Evolutionary conservation across 2,329 filamentous ascomycete species (phyloP).

Genomic region (Neospermospora avenae): DNA sequence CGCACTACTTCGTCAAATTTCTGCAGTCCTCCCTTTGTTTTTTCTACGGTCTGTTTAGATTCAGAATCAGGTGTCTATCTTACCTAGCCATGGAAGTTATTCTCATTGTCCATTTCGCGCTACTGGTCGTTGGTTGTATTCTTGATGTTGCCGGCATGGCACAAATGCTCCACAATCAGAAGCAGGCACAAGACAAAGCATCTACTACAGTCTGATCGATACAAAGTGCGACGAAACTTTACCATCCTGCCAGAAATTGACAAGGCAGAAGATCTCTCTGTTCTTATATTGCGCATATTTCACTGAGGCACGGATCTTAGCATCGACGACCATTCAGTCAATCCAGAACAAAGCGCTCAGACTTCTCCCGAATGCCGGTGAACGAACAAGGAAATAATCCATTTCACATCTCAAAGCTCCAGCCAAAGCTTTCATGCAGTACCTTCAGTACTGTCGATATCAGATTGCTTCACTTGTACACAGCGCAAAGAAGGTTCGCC

Average conservation of each 20-base stretch:
- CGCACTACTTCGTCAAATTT: neutral
- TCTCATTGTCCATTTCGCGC: slow-evolving; percentile 1
- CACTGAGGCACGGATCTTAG: slow-evolving; percentile 1
- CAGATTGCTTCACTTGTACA: slow-evolving; percentile 20
- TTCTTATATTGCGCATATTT: slow-evolving; percentile 13
- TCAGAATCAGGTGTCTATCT: neutral
- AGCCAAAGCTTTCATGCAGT: neutral
- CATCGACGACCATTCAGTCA: neutral
- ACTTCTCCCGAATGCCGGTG: neutral
- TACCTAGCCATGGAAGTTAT: slow-evolving; percentile 7
- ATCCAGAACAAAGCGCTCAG: neutral
- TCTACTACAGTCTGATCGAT: neutral
- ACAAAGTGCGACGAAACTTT: slow-evolving; percentile 21
- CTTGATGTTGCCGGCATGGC: slow-evolving; percentile 16
- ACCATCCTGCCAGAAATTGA: slow-evolving; percentile 19
- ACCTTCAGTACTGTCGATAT: slow-evolving; percentile 14
- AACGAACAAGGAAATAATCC: neutral
- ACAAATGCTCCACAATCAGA: slow-evolving; percentile 13
- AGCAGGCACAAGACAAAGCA: neutral
- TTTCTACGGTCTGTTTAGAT: too few relatives aligned
- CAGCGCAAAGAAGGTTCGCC: slow-evolving; percentile 12
- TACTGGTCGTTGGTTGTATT: slow-evolving; percentile 3
- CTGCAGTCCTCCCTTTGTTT: neutral
- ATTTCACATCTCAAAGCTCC: neutral
- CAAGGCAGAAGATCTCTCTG: slow-evolving; percentile 14